Evolutionary conservation across 495 filamentous ascomycete species (phyloP), one percentile per base, ranked within the genome.

Genomic region (Xylaria intraflava): DNA sequence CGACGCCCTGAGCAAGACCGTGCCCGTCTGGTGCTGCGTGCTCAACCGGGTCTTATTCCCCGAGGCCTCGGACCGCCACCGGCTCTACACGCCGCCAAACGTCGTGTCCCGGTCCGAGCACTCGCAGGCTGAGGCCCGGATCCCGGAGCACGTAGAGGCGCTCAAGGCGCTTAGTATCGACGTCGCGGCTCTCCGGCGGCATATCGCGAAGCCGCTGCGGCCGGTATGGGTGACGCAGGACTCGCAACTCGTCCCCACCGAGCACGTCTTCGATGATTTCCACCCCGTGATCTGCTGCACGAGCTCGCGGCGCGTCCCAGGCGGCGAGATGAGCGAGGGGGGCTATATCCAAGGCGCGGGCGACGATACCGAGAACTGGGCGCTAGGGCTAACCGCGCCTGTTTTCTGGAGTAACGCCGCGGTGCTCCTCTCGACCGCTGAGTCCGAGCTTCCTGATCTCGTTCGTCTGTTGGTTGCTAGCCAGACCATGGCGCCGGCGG

Each of bases 291-390:
- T 96, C 10, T 92, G 91, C 66, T 90, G 79, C 50, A 90, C 90
- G 2, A 83, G 87, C 22, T 95, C 90, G 0, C 76, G 82, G 31
- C 75, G 85, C 10, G 80, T 88, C 0, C 70, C 67, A 12, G 84
- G 83, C 5, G 78, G 78, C 0, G 87, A 89, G 61, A 75, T 83
- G 49, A 82, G 80, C 26, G 75, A 75, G 51, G 82, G 81, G 3
- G 87, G 84, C 23, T 98, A 98, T 64, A 88, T 98, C 56, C 93
- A 96, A 68, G 93, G 93, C 22, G 90, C 91, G 11, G 92, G 85
- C 5, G 92, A 97, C 69, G 92, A 97, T 62, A 88, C 84, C 17
- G 92, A 97, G 70, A 84, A 83, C 35, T 98, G 93, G 93, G 83
- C 89, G 31, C 69, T 79, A 36, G 86, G 87, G 0, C 70, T 96